A percentile compares a stretch with the other conserved stretches of the same genome.
Conservation (phyloP, 805 yeast species). For the Starmerella geochares region DNA sequence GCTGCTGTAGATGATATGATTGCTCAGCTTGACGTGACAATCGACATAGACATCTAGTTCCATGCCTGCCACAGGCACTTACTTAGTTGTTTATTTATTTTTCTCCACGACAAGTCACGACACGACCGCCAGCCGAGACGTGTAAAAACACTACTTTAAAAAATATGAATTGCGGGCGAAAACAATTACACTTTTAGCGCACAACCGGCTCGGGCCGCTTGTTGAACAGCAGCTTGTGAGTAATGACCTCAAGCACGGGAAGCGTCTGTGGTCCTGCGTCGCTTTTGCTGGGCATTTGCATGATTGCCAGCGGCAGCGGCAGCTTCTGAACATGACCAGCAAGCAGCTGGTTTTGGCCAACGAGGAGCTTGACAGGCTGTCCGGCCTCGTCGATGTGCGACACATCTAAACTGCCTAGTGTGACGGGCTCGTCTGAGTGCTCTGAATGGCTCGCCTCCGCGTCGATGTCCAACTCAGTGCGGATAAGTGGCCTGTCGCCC, state of each 20-base stretch:
- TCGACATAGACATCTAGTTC: constrained; percentile 31
- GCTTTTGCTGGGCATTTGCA: constrained; percentile 12
- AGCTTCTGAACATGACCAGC: constrained; percentile 22
- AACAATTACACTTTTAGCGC: too few relatives aligned
- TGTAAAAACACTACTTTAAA: too few relatives aligned
- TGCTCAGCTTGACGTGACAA: constrained; percentile 32
- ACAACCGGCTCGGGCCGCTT: constrained; percentile 24
- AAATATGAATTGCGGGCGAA: too few relatives aligned
- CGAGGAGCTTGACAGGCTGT: constrained; percentile 14
- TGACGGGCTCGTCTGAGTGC: neutral
- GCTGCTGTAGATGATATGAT: constrained; percentile 33
- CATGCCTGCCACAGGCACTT: too few relatives aligned
- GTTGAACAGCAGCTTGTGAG: constrained; percentile 20
- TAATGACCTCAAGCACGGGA: constrained; percentile 18
- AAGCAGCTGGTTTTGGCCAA: constrained; percentile 22
- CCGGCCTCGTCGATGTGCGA: constrained; percentile 16
- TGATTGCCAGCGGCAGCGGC: constrained; percentile 22
- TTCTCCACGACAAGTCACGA: neutral
- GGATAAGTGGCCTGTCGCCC: constrained; percentile 19
- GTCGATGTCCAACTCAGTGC: constrained; percentile 20
- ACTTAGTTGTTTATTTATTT: neutral
- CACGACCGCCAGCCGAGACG: neutral
- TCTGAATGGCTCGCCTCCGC: neutral
- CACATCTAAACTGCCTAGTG: constrained; percentile 20
- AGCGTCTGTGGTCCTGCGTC: constrained; percentile 5